These are phyloP conservation scores for Erigeron canadensis DNA, from an alignment of 129 eudicot species.

Conservation along the genomic window DNA sequence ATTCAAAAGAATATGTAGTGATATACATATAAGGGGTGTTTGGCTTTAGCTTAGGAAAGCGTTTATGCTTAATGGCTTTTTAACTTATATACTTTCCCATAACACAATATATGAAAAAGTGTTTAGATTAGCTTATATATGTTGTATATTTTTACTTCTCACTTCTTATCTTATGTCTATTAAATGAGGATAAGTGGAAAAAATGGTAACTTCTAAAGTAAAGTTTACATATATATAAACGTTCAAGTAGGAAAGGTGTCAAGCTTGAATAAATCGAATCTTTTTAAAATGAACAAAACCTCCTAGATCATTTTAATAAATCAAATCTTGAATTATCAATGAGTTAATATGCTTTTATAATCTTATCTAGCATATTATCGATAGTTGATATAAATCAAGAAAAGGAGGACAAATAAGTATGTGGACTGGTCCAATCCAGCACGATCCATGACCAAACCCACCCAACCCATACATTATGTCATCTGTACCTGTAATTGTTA, in stretches of 20 bases:
- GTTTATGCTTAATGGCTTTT: too few species aligned
- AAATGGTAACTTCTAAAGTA: neutral
- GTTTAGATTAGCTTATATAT: too few species aligned
- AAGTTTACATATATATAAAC: slow-evolving; percentile 5
- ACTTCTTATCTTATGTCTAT: too few species aligned
- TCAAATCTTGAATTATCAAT: neutral
- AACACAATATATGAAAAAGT: too few species aligned
- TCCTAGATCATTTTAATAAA: neutral
- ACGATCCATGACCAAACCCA: neutral
- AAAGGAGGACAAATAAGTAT: neutral
- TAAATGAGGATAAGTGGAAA: too few species aligned
- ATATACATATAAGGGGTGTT: too few species aligned
- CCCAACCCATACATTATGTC: neutral
- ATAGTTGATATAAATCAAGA: neutral
- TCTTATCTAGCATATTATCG: neutral
- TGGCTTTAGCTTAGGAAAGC: too few species aligned
- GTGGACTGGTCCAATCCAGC: neutral
- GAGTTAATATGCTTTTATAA: neutral
- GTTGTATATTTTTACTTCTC: too few species aligned
- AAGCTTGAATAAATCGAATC: neutral
- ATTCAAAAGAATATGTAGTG: too few species aligned
- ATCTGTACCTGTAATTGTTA: slow-evolving; percentile 51
- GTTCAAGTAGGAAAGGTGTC: neutral
- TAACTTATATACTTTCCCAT: too few species aligned
- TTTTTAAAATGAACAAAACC: slow-evolving; percentile 32